Conservation (phyloP, 768 basidiomycete species). For the Pilatotrama ljubarskyi region DNA sequence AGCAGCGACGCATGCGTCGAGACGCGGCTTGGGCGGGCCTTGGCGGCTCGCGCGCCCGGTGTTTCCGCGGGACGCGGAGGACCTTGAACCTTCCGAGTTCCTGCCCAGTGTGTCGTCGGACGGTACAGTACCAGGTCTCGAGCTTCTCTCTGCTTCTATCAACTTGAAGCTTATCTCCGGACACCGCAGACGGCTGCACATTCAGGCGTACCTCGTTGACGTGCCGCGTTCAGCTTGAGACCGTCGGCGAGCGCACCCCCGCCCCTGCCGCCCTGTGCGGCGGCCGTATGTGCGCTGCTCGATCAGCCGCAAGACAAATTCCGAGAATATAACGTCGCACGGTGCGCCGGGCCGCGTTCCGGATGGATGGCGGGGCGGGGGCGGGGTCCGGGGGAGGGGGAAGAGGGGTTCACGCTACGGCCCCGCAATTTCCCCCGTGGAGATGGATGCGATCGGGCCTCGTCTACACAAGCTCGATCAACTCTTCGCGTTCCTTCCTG, state of each 20-base stretch:
- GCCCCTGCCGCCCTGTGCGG: neutral
- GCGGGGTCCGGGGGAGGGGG: neutral
- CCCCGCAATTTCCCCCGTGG: conserved; percentile 11
- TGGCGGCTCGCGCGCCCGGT: conserved; percentile 3
- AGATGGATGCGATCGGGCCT: neutral
- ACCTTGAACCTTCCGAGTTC: no score
- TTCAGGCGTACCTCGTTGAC: neutral
- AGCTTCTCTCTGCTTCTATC: neutral
- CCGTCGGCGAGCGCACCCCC: neutral
- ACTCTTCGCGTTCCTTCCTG: neutral
- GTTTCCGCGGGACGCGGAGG: neutral
- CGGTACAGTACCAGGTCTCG: neutral
- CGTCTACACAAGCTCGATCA: neutral
- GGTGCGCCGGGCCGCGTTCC: neutral
- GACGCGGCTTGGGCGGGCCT: conserved; percentile 2
- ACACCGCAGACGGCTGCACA: neutral
- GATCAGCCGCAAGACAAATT: neutral
- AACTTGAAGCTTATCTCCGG: neutral
- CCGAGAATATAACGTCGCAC: neutral
- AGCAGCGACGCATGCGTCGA: neutral
- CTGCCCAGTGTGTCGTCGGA: neutral
- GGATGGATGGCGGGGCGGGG: neutral
- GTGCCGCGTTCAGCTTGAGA: neutral
- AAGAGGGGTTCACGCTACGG: neutral
- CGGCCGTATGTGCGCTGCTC: neutral